Percentiles rank a stretch among this genome's conserved stretches.
phyloP scores from a whole-genome alignment of 2,329 filamentous ascomycete species.

The Pseudocercospora macadamiae region DNA sequence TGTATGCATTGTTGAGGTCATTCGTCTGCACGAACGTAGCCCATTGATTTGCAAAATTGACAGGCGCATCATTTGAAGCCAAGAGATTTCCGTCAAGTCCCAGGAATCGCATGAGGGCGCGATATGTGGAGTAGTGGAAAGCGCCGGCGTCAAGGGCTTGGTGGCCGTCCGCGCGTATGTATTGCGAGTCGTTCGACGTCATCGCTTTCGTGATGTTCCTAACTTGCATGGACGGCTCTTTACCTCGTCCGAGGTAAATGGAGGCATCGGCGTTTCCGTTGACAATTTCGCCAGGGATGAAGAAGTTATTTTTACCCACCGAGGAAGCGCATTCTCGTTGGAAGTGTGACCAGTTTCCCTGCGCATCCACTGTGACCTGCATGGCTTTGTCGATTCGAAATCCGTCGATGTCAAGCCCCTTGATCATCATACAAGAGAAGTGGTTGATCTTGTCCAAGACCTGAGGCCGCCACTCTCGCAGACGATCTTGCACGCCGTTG shows the following conservation, averaged over 20 bases:
- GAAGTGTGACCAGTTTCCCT: slow-evolving; percentile 60
- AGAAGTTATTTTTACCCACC: slow-evolving; percentile 66
- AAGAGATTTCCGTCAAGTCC: slow-evolving; percentile 62
- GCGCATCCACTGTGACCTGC: slow-evolving; percentile 64
- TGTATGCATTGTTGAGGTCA: slow-evolving; percentile 62
- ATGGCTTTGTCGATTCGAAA: slow-evolving; percentile 70
- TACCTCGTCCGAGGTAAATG: slow-evolving; percentile 65
- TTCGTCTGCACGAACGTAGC: slow-evolving; percentile 61
- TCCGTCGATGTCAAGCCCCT: slow-evolving; percentile 66
- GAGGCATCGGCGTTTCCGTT: slow-evolving; percentile 63
- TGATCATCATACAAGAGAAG: slow-evolving; percentile 66
- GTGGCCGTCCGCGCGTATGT: slow-evolving; percentile 56
- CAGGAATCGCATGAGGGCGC: slow-evolving; percentile 63
- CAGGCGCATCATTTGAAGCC: slow-evolving; percentile 57
- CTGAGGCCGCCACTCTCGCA: slow-evolving; percentile 64
- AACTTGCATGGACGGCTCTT: slow-evolving; percentile 58
- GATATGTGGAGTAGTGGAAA: slow-evolving; percentile 68
- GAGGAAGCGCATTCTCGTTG: slow-evolving; percentile 60
- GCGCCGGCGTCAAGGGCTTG: slow-evolving; percentile 62
- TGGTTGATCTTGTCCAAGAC: slow-evolving; percentile 61
- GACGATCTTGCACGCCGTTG: slow-evolving; percentile 67
- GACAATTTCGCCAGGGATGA: slow-evolving; percentile 66
- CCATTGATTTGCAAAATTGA: slow-evolving; percentile 60
- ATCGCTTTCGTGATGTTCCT: slow-evolving; percentile 54
- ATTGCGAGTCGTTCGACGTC: slow-evolving; percentile 54